Percentiles rank a stretch among this genome's conserved stretches.
phyloP scores from a whole-genome alignment of 208 protist species.

The Acanthamoeba royreba region DNA sequence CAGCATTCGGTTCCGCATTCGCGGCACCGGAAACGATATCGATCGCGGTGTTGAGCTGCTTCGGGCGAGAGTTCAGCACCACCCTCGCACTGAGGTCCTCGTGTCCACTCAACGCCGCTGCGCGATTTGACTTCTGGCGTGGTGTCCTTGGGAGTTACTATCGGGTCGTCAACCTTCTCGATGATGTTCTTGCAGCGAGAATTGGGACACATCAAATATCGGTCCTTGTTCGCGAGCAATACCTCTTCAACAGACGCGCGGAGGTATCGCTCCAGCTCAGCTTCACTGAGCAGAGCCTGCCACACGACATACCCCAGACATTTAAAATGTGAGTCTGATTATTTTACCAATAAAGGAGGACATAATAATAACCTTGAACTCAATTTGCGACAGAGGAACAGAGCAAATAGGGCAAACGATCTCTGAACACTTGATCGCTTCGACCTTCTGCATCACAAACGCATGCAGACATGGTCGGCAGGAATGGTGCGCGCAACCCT shows the following conservation, averaged over 20 bases:
- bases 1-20: background rate
- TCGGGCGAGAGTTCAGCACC: background rate
- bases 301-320: background rate
- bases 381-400: background rate
- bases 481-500: background rate
- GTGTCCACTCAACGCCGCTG: background rate
- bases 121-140: background rate
- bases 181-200: background rate
- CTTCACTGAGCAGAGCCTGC: background rate
- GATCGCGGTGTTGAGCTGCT: background rate
- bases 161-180: background rate
- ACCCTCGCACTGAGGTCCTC: background rate
- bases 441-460: background rate
- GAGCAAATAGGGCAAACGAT: background rate
- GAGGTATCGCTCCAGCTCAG: background rate
- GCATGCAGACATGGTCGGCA: background rate
- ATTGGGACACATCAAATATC: background rate
- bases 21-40: background rate
- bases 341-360: background rate
- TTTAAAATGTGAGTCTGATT: background rate
- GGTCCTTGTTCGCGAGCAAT: background rate
- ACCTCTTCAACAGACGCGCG: background rate
- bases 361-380: background rate
- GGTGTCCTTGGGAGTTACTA: background rate
- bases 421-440: background rate